These are phyloP conservation scores for Colletotrichum siamense DNA, from an alignment of 2,329 filamentous ascomycete genomes.

Conservation along the genomic window DNA sequence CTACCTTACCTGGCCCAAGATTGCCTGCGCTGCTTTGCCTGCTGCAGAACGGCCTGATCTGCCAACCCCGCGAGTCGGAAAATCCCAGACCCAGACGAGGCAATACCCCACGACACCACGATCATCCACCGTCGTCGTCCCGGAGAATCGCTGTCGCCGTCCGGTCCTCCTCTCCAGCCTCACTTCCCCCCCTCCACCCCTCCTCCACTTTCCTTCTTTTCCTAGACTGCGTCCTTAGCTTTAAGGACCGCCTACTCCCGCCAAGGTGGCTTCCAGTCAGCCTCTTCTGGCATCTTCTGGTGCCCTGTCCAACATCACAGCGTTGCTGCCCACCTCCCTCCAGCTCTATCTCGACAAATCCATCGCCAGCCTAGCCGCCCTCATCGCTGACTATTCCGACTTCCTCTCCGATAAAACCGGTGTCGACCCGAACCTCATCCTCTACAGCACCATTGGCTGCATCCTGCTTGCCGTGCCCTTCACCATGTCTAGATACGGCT, in stretches of 20 bases:
- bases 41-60: constrained; percentile 19
- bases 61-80: constrained; percentile 12
- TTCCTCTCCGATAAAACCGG: constrained; percentile 58
- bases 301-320: constrained; percentile 66
- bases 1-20: background rate
- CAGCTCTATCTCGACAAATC: constrained; percentile 61
- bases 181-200: constrained; percentile 20
- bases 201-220: constrained; percentile 3
- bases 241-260: constrained; percentile 34
- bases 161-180: constrained; percentile 3
- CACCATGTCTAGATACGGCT: constrained; percentile 62
- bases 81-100: constrained; percentile 10
- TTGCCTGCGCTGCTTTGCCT: background rate
- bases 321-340: constrained; percentile 50
- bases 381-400: constrained; percentile 53
- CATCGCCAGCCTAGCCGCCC: constrained; percentile 52
- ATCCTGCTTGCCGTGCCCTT: constrained; percentile 54
- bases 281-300: constrained; percentile 65
- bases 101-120: constrained; percentile 19
- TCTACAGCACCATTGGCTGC: constrained; percentile 56
- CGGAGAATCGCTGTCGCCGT: background rate
- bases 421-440: constrained; percentile 49
- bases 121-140: background rate
- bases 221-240: constrained; percentile 24
- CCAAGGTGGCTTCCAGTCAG: constrained; percentile 69